Conservation (phyloP, 495 filamentous ascomycete genomes). For the Neurospora tetrasperma region DNA sequence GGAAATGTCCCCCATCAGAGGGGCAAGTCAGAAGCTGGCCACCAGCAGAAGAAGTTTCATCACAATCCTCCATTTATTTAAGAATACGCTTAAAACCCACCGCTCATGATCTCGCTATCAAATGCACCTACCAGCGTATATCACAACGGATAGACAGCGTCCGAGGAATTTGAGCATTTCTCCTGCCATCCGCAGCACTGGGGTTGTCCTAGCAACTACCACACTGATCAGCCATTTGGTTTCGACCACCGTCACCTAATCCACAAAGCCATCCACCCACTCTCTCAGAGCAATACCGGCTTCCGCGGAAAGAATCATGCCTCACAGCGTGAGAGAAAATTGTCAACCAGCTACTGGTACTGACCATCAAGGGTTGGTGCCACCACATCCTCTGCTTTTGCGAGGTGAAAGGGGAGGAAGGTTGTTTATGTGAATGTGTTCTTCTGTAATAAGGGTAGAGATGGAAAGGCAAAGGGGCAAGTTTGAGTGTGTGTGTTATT, state of each 20-base stretch:
- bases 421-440: not conserved
- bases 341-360: not conserved
- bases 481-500: not conserved
- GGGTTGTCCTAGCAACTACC: not conserved
- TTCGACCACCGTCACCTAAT: not conserved
- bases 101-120: not conserved
- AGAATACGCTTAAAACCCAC: not conserved
- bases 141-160: not conserved
- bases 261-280: not conserved
- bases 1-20: not conserved
- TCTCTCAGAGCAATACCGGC: not conserved
- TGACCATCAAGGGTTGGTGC: slow-evolving; percentile 9
- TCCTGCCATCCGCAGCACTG: not conserved
- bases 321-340: slow-evolving; percentile 10
- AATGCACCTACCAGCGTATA: not conserved
- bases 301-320: slow-evolving; percentile 6
- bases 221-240: not conserved
- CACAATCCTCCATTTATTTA: not conserved
- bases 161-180: not conserved
- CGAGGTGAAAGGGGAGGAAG: not conserved
- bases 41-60: not conserved
- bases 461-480: not conserved
- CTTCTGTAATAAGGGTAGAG: not conserved
- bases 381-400: slow-evolving; percentile 1
- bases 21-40: not conserved